Percentiles rank a stretch among this genome's conserved stretches.
Conservation (phyloP, 2,329 filamentous ascomycete species). For the Diplodia corticola region DNA sequence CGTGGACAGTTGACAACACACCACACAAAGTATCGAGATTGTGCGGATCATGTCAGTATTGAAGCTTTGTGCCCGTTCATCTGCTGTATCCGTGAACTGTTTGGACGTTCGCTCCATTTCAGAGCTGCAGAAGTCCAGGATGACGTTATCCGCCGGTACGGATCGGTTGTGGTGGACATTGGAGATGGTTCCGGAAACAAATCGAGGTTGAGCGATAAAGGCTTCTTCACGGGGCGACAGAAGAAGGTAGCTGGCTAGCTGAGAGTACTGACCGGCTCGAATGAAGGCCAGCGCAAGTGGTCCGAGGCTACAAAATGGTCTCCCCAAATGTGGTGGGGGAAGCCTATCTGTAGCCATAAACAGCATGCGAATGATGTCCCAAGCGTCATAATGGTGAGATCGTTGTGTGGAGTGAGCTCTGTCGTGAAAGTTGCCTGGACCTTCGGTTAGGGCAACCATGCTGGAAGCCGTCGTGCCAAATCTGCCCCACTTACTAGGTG, state of each 20-base stretch:
- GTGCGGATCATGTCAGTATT: slow-evolving; percentile 53
- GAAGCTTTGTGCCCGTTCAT: slow-evolving; percentile 48
- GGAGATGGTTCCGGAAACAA: not conserved
- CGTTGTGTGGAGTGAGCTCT: slow-evolving; percentile 65
- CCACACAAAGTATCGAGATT: slow-evolving; percentile 51
- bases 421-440: slow-evolving; percentile 55
- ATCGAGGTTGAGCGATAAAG: not conserved
- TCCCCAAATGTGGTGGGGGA: slow-evolving; percentile 28
- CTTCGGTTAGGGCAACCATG: not conserved
- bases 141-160: slow-evolving; percentile 5
- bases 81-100: slow-evolving; percentile 45
- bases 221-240: slow-evolving; percentile 27
- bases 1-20: slow-evolving; percentile 30
- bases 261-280: slow-evolving; percentile 40
- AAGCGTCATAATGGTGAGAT: slow-evolving; percentile 62
- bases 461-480: slow-evolving; percentile 26
- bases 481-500: slow-evolving; percentile 61
- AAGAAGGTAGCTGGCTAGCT: slow-evolving; percentile 53
- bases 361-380: slow-evolving; percentile 69
- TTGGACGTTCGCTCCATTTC: slow-evolving; percentile 49
- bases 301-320: slow-evolving; percentile 41
- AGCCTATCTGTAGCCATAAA: slow-evolving; percentile 64
- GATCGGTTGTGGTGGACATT: not conserved
- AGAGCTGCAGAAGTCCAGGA: slow-evolving; percentile 49
- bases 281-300: slow-evolving; percentile 48